Conservation (phyloP, 352 stramenopile genomes). For the Phytophthora fragariae region DNA sequence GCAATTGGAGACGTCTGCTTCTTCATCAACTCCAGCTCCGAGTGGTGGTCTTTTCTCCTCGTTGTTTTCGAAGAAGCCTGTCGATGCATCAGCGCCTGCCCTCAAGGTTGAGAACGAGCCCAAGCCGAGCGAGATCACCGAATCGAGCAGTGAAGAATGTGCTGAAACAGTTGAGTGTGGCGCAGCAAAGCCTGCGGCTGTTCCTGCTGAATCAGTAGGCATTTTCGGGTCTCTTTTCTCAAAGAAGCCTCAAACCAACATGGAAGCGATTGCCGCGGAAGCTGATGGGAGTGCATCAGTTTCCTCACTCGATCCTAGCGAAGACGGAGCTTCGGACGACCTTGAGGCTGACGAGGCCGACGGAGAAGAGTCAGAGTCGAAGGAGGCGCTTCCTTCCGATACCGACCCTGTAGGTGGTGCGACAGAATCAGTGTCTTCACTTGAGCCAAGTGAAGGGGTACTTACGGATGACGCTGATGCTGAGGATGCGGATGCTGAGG, state of each 20-base stretch:
- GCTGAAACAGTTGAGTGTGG: background rate
- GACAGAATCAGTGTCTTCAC: slow-evolving; percentile 25
- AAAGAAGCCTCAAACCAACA: slow-evolving; percentile 30
- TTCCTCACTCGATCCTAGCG: slow-evolving; percentile 29
- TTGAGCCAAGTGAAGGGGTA: slow-evolving; percentile 28
- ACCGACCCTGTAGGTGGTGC: slow-evolving; percentile 11
- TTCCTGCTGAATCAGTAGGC: slow-evolving; percentile 16
- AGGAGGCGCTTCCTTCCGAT: slow-evolving; percentile 24
- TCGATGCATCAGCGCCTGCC: background rate
- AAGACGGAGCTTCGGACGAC: slow-evolving; percentile 22
- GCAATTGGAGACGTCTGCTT: slow-evolving; percentile 1
- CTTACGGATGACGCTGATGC: slow-evolving; percentile 22
- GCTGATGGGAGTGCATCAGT: slow-evolving; percentile 20
- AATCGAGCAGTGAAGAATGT: slow-evolving; percentile 11
- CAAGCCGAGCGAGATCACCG: slow-evolving; percentile 7
- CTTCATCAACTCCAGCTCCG: slow-evolving; percentile 11
- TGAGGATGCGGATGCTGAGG: slow-evolving; percentile 40
- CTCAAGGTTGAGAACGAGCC: background rate
- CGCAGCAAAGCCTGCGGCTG: background rate
- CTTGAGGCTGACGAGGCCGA: slow-evolving; percentile 39
- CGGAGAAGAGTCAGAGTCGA: slow-evolving; percentile 40
- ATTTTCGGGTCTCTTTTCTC: slow-evolving; percentile 41
- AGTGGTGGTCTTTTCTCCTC: slow-evolving; percentile 25
- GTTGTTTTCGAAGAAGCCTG: slow-evolving; percentile 33
- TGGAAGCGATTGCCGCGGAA: slow-evolving; percentile 5